Conservation (phyloP, 1,139 yeast species). For the Pichia sp. region DNA sequence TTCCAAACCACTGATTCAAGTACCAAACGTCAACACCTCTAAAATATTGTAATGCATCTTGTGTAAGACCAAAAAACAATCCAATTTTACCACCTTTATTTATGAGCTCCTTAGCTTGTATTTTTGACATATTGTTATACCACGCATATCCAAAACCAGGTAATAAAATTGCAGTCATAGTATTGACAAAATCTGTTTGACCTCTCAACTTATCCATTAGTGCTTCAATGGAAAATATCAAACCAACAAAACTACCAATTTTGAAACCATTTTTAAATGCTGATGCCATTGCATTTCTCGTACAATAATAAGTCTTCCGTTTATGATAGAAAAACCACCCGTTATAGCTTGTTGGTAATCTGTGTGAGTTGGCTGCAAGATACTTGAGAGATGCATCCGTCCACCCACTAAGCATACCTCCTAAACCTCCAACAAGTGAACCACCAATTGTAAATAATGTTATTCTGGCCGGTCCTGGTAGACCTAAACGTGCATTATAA, state of each 20-base stretch:
- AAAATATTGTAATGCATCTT: slow-evolving; percentile 51
- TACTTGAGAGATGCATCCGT: slow-evolving; percentile 50
- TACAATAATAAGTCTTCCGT: slow-evolving; percentile 70
- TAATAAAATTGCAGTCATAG: slow-evolving; percentile 47
- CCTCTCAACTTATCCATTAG: slow-evolving; percentile 48
- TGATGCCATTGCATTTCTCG: slow-evolving; percentile 43
- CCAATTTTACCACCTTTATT: slow-evolving; percentile 54
- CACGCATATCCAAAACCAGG: slow-evolving; percentile 49
- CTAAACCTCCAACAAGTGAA: slow-evolving; percentile 49
- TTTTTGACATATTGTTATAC: slow-evolving; percentile 36
- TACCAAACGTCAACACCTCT: slow-evolving; percentile 67
- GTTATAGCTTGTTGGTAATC: slow-evolving; percentile 70
- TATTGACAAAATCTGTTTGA: slow-evolving; percentile 52
- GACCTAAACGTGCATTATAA: slow-evolving; percentile 31
- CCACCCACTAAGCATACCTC: slow-evolving; percentile 61
- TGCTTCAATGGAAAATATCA: slow-evolving; percentile 58
- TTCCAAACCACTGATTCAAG: slow-evolving; percentile 28
- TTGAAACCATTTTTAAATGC: slow-evolving; percentile 42
- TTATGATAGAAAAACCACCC: slow-evolving; percentile 91
- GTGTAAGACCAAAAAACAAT: slow-evolving; percentile 50
- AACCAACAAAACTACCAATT: slow-evolving; percentile 40
- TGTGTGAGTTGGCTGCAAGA: slow-evolving; percentile 74
- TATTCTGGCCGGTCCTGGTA: slow-evolving; percentile 35
- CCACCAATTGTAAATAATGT: slow-evolving; percentile 33
- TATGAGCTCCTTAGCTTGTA: slow-evolving; percentile 43